Base-by-base conservation (phyloP, 2,329 filamentous ascomycete species). In the Pseudogymnoascus sp. region DNA sequence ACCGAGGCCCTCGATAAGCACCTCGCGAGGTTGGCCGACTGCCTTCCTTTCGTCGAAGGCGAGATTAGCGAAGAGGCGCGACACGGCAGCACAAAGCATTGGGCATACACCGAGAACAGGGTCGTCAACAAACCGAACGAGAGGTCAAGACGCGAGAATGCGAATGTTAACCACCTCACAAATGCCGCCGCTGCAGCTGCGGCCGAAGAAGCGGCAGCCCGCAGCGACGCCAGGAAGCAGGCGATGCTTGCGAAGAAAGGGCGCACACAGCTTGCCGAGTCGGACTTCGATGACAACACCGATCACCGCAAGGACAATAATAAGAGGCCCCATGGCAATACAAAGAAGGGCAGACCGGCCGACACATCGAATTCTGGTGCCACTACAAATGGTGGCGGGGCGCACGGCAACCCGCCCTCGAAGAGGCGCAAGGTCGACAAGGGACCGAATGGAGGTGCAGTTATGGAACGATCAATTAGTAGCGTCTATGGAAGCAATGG, bases 1-100 rank as follows among this genome's bases (percentile, higher is more conserved):
- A 94, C 93, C 70, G 90, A 96, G 68, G 91, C 92, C 52, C 84
- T 97, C 11, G 85, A 91, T 67, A 90, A 90, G 72, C 92, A 97
- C 71, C 82, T 97, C 36, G 79, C 84, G 64, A 90, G 95, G 60
- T 86, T 97, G 71, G 90, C 96, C 72, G 88, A 90, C 68, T 88
- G 95, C 33, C 96, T 90, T 82, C 88, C 91, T 19, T 87, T 92
- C 75, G 84, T 97, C 63, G 89, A 95, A 66, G 80, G 82, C 64
- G 94, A 99, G 74, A 91, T 99, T 71, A 96, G 91, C 75, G 92
- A 97, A 65, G 92, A 97, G 75, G 91, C 94, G 62, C 91, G 95
- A 75, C 88, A 92, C 78, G 94, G 95, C 60, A 97, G 92, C 76
- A 83, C 86, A 64, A 90, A 86, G 60, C 94, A 99, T 75, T 99